A percentile compares a stretch with the other conserved stretches of the same genome.
phyloP scores from a whole-genome alignment of 2,329 filamentous ascomycete species.

The Hypoxylon sp. region DNA sequence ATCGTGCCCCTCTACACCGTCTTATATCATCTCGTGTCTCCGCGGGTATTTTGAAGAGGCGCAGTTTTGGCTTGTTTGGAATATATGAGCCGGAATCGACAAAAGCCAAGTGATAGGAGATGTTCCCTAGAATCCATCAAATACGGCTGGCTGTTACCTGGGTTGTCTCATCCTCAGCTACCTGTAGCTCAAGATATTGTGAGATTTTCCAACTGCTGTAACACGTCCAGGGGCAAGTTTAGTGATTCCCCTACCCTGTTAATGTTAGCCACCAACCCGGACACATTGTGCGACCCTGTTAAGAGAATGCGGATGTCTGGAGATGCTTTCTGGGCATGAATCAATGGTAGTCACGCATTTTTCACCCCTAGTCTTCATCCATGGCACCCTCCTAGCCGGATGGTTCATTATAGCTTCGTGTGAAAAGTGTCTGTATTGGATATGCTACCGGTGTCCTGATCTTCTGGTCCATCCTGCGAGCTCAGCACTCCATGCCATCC shows the following conservation, averaged over 20 bases:
- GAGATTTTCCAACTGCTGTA: background rate
- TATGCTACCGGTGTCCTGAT: slow-evolving; percentile 29
- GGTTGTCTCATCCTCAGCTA: slow-evolving; percentile 2
- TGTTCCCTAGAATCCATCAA: background rate
- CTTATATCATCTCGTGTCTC: slow-evolving; percentile 1
- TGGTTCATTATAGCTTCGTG: slow-evolving; percentile 9
- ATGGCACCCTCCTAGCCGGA: slow-evolving; percentile 4
- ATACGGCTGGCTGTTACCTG: background rate
- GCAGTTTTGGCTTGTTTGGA: slow-evolving; percentile 10
- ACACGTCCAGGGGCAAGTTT: background rate
- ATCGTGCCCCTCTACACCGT: background rate
- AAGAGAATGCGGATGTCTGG: background rate
- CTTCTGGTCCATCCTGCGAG: slow-evolving; percentile 21
- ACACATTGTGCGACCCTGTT: background rate
- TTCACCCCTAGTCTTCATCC: background rate
- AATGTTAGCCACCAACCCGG: background rate
- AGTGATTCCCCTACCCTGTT: background rate
- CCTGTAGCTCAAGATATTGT: background rate
- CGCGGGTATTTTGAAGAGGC: background rate
- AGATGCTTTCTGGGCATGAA: background rate
- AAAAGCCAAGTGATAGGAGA: background rate
- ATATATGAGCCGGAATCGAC: slow-evolving; percentile 10
- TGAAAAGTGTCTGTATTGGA: slow-evolving; percentile 31
- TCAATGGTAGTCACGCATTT: background rate
- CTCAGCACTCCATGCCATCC: slow-evolving; percentile 23